Evolutionary conservation across 176 grass and related monocot genomes (phyloP).

Genomic region (Lolium multiflorum): DNA sequence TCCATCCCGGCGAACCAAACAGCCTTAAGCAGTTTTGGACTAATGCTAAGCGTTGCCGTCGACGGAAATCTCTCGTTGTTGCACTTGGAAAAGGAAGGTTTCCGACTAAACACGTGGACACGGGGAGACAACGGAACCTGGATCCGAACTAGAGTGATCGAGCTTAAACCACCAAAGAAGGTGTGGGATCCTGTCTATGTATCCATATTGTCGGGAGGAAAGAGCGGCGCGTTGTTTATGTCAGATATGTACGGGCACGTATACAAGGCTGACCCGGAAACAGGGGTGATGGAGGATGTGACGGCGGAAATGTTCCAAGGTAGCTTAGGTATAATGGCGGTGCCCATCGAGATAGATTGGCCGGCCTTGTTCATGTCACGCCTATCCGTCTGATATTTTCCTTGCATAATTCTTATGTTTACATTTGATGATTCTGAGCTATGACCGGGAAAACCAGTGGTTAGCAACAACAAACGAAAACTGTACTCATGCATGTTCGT

Average conservation of each 20-base stretch:
- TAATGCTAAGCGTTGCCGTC: background rate
- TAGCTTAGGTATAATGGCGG: background rate
- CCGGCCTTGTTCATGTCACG: background rate
- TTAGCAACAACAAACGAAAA: too few relatives aligned
- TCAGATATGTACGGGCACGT: background rate
- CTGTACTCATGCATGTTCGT: too few relatives aligned
- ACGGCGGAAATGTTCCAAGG: background rate
- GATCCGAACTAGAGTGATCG: background rate
- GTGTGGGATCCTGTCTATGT: background rate
- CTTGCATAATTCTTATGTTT: too few relatives aligned
- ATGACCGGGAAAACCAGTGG: too few relatives aligned
- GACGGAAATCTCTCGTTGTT: background rate
- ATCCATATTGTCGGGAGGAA: background rate
- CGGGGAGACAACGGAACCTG: background rate
- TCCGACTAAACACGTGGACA: background rate
- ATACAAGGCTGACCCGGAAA: background rate
- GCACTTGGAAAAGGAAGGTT: background rate
- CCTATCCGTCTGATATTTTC: too few relatives aligned
- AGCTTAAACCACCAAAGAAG: background rate
- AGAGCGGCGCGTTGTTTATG: background rate
- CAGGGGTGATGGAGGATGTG: background rate
- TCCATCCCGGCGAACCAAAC: too few relatives aligned
- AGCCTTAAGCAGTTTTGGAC: too few relatives aligned
- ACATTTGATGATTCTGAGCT: too few relatives aligned
- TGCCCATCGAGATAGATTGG: constrained; percentile 9